A percentile compares a stretch with the other conserved stretches of the same genome.
These are phyloP conservation scores for Solanum sparsipilum DNA, from an alignment of 257 asterid species.

Conservation along the genomic window DNA sequence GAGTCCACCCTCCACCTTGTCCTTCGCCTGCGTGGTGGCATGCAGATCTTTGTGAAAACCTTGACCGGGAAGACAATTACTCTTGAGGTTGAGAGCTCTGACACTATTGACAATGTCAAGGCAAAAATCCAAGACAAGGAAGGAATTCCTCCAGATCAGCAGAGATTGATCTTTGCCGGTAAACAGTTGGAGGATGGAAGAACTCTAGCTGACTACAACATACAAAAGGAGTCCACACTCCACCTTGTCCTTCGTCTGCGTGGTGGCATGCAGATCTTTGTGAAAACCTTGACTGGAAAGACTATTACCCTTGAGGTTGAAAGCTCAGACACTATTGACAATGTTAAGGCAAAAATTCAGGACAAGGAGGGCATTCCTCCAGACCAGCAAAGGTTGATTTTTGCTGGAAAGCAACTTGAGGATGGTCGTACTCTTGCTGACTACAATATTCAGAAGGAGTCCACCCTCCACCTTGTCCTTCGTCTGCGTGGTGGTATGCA, in stretches of 20 bases:
- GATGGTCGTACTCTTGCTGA: slow-evolving; percentile 11
- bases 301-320: slow-evolving; percentile 7
- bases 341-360: slow-evolving; percentile 4
- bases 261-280: slow-evolving; percentile 13
- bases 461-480: slow-evolving; percentile 4
- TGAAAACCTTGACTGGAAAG: slow-evolving; percentile 8
- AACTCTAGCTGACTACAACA: slow-evolving; percentile 10
- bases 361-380: slow-evolving; percentile 13
- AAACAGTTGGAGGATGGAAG: slow-evolving; percentile 14
- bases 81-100: slow-evolving; percentile 8
- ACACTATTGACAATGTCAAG: slow-evolving; percentile 4
- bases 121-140: slow-evolving; percentile 8
- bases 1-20: background rate
- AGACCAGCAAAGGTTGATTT: slow-evolving; percentile 9
- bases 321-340: slow-evolving; percentile 4
- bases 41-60: slow-evolving; percentile 7
- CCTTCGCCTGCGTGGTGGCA: background rate
- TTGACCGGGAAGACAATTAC: slow-evolving; percentile 1
- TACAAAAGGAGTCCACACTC: background rate
- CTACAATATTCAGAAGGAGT: slow-evolving; percentile 8
- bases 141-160: slow-evolving; percentile 12
- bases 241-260: background rate
- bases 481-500: slow-evolving; percentile 11
- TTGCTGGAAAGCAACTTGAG: slow-evolving; percentile 12
- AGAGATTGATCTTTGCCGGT: slow-evolving; percentile 5